These are phyloP conservation scores for Starmera dryadoides DNA, from an alignment of 805 yeast species.

Conservation along the genomic window DNA sequence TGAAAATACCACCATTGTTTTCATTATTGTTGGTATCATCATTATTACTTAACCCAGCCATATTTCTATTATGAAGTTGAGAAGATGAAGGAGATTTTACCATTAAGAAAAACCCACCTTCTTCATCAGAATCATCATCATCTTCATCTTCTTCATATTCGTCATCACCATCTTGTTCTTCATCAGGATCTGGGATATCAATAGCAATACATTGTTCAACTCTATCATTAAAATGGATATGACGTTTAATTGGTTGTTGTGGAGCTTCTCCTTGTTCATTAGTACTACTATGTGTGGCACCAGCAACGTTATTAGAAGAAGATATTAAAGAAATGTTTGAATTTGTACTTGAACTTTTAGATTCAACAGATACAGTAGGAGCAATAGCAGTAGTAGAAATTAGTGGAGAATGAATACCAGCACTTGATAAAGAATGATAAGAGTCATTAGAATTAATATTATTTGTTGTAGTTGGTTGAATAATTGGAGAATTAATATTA, in stretches of 20 bases:
- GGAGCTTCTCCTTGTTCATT: too few species aligned
- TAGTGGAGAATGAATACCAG: too few species aligned
- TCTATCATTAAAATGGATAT: constrained; percentile 86
- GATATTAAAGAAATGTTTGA: too few species aligned
- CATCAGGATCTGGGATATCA: constrained; percentile 15
- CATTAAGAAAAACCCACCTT: constrained; percentile 62
- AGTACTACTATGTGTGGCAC: too few species aligned
- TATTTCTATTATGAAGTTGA: constrained; percentile 13
- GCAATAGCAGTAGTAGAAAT: too few species aligned
- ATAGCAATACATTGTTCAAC: constrained; percentile 92
- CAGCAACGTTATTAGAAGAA: too few species aligned
- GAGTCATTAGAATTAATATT: background rate
- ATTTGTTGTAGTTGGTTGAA: background rate
- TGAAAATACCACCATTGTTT: constrained; percentile 2
- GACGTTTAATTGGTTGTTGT: constrained; percentile 31
- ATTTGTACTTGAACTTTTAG: background rate
- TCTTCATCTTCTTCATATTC: constrained; percentile 22
- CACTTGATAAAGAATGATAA: too few species aligned
- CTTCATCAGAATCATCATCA: constrained; percentile 48
- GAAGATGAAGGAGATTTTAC: constrained; percentile 38
- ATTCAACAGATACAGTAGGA: background rate
- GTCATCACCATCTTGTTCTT: constrained; percentile 19
- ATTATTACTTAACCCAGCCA: constrained; percentile 1
- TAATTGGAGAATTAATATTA: background rate
- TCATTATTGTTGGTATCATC: background rate